Conservation (phyloP, 257 asterid species). For the Solanum sejunctum region DNA sequence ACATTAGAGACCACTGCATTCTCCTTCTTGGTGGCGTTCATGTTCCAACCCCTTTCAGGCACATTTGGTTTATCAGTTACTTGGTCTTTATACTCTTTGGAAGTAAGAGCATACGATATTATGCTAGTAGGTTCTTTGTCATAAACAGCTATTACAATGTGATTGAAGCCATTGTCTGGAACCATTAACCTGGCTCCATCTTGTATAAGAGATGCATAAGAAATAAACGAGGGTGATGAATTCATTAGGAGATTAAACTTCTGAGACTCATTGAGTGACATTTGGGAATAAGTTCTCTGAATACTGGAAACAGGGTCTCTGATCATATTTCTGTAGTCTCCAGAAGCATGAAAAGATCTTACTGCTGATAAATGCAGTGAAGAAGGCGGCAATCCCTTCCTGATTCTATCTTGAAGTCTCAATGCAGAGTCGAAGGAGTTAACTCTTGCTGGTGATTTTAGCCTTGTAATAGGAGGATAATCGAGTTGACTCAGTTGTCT, state of each 20-base stretch:
- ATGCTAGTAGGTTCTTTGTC: slow-evolving; percentile 90
- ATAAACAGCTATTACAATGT: slow-evolving; percentile 44
- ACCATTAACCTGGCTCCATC: slow-evolving; percentile 75
- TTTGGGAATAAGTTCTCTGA: slow-evolving; percentile 47
- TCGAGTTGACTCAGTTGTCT: slow-evolving; percentile 16
- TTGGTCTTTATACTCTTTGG: slow-evolving; percentile 57
- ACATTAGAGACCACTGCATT: slow-evolving; percentile 35
- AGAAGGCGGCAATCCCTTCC: slow-evolving; percentile 63
- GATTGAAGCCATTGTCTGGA: slow-evolving; percentile 30
- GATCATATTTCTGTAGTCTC: slow-evolving; percentile 69
- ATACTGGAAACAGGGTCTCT: slow-evolving; percentile 57
- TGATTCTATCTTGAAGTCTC: slow-evolving; percentile 56
- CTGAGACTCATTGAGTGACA: slow-evolving; percentile 37
- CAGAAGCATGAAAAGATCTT: slow-evolving; percentile 86
- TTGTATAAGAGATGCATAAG: slow-evolving; percentile 44
- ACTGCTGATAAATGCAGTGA: slow-evolving; percentile 40
- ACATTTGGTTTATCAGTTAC: slow-evolving; percentile 25
- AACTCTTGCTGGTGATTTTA: slow-evolving; percentile 51
- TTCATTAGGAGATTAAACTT: slow-evolving; percentile 22
- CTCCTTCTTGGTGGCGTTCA: slow-evolving; percentile 16
- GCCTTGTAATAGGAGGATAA: slow-evolving; percentile 24
- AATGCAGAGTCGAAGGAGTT: slow-evolving; percentile 83
- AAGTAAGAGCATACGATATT: slow-evolving; percentile 63
- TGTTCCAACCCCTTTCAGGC: slow-evolving; percentile 22
- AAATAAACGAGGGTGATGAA: slow-evolving; percentile 35